A percentile compares a stretch with the other conserved stretches of the same genome.
These are phyloP conservation scores for Golubevia pallescens DNA, from an alignment of 1,284 basidiomycete species.

Conservation along the genomic window DNA sequence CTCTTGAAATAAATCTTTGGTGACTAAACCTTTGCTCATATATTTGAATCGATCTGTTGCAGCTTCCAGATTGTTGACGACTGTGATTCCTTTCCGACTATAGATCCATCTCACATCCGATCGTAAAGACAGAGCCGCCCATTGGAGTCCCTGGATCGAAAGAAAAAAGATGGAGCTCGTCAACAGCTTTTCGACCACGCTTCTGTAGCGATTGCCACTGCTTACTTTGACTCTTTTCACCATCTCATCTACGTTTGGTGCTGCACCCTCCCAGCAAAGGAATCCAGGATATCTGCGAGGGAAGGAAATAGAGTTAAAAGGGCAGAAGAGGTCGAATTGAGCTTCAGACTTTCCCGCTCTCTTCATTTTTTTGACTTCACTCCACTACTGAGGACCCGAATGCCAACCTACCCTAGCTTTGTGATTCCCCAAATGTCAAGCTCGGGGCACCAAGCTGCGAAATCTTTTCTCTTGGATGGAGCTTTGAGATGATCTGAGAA, in stretches of 20 bases:
- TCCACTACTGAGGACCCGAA: too few species aligned
- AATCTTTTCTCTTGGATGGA: too few species aligned
- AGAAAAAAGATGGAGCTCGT: not conserved
- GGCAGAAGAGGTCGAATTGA: too few species aligned
- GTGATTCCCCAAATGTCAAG: too few species aligned
- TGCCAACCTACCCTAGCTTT: too few species aligned
- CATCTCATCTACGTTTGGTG: conserved; percentile 30
- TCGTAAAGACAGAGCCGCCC: conserved; percentile 32
- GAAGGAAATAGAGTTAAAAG: too few species aligned
- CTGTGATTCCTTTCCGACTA: not conserved
- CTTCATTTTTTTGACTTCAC: not conserved
- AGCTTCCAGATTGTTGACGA: not conserved
- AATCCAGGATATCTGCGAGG: conserved; percentile 26
- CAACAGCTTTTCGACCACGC: too few species aligned
- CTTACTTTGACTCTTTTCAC: conserved; percentile 25
- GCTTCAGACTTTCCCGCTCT: not conserved
- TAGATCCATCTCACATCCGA: conserved; percentile 18
- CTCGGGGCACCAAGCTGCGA: too few species aligned
- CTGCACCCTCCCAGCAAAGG: conserved; percentile 38
- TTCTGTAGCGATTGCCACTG: not conserved
- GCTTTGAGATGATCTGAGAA: too few species aligned
- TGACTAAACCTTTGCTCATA: not conserved
- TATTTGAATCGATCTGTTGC: not conserved
- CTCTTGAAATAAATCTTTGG: conserved; percentile 3
- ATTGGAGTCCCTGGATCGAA: conserved; percentile 15